Conservation (phyloP, 169 alveolate genomes). For the Plasmodium berghei region DNA sequence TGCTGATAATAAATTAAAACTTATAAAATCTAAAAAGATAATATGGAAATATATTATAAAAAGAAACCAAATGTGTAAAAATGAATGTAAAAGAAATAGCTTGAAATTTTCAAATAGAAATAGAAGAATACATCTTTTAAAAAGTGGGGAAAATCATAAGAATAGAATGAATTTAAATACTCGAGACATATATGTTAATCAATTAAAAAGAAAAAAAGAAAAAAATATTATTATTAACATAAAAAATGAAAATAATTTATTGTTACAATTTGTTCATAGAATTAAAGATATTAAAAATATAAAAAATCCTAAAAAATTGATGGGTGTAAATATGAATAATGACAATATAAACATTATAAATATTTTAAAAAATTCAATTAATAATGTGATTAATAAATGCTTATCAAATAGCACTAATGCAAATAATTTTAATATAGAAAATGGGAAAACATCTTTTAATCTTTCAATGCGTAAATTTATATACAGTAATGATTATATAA, state of each 20-base stretch:
- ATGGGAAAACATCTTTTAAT: too few species aligned
- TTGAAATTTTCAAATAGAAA: slow-evolving; percentile 4
- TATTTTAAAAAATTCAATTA: too few species aligned
- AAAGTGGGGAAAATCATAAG: not conserved
- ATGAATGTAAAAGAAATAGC: not conserved
- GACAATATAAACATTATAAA: too few species aligned
- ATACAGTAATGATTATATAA: too few species aligned
- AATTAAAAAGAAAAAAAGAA: not conserved
- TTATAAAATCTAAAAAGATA: slow-evolving; percentile 3
- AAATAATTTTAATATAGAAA: too few species aligned
- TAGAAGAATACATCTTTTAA: slow-evolving; percentile 1
- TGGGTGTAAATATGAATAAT: too few species aligned
- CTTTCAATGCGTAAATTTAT: too few species aligned
- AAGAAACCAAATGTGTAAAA: not conserved
- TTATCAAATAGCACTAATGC: too few species aligned
- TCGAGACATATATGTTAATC: slow-evolving; percentile 4
- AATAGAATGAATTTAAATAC: slow-evolving; percentile 1
- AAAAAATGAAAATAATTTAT: not conserved
- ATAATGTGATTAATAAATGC: too few species aligned
- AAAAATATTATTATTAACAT: too few species aligned
- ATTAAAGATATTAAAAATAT: too few species aligned
- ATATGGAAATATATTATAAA: slow-evolving; percentile 36
- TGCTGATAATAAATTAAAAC: slow-evolving; percentile 2
- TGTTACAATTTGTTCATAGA: not conserved
- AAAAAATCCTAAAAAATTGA: too few species aligned